Evolutionary conservation across 495 filamentous ascomycete species (phyloP).

Genomic region (Penicillium antarcticum): DNA sequence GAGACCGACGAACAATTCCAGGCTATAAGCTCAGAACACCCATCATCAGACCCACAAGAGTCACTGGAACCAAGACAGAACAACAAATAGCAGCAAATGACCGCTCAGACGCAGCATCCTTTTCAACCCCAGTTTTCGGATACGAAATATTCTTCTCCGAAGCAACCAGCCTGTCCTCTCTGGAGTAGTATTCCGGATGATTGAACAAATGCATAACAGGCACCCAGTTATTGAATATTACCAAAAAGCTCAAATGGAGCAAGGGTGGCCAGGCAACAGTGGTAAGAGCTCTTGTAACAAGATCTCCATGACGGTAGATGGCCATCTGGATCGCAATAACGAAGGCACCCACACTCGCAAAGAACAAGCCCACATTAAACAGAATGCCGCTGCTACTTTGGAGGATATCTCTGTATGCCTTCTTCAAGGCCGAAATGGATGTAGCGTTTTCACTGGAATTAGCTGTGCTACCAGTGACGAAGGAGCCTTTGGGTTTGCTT

Average conservation of each 20-base stretch:
- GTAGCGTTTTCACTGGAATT: constrained; percentile 25
- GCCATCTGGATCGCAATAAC: neutral
- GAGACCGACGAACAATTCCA: neutral
- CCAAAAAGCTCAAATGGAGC: constrained; percentile 25
- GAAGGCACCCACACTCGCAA: constrained; percentile 12
- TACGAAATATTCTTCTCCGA: neutral
- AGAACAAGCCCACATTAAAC: constrained; percentile 15
- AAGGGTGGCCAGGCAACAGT: constrained; percentile 29
- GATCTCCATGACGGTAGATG: neutral
- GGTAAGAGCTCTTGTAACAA: constrained; percentile 7
- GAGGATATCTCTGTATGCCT: constrained; percentile 15
- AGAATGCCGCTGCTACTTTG: constrained; percentile 23
- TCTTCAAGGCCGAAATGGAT: constrained; percentile 5
- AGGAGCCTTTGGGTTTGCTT: constrained; percentile 33
- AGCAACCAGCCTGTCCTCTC: constrained; percentile 3
- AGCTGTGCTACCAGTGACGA: constrained; percentile 34
- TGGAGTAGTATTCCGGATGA: constrained; percentile 17
- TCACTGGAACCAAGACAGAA: neutral
- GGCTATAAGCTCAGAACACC: neutral
- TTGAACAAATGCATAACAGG: constrained; percentile 27
- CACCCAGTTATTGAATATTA: constrained; percentile 20
- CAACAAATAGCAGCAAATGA: neutral
- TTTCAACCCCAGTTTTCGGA: neutral
- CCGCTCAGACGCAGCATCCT: neutral
- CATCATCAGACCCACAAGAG: neutral